A percentile compares a stretch with the other conserved stretches of the same genome.
These are phyloP conservation scores for Spinellus fusiger DNA, from an alignment of 192 early-diverging fungal species.

Conservation along the genomic window DNA sequence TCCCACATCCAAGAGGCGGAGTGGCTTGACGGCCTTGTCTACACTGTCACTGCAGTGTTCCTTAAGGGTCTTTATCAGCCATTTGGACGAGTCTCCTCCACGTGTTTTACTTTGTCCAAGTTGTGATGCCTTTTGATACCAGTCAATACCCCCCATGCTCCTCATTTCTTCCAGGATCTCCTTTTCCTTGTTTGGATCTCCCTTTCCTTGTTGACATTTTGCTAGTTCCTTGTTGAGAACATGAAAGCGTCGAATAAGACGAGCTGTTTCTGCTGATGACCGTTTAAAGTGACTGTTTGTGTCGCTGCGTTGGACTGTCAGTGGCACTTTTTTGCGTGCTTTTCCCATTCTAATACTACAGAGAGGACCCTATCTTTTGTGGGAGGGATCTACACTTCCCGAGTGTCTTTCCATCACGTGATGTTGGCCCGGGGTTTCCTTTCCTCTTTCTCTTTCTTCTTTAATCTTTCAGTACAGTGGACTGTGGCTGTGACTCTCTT, in stretches of 20 bases:
- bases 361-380: too few species aligned
- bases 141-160: conserved; percentile 77
- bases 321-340: conserved; percentile 7
- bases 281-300: conserved; percentile 38
- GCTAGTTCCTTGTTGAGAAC: conserved; percentile 74
- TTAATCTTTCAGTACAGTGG: background rate
- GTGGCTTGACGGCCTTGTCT: background rate
- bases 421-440: background rate
- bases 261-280: conserved; percentile 56
- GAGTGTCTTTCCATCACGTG: too few species aligned
- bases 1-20: conserved; percentile 79
- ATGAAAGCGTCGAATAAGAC: conserved; percentile 73
- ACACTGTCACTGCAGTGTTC: background rate
- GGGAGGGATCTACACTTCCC: too few species aligned
- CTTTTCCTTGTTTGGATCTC: conserved; percentile 23
- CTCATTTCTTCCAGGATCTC: conserved; percentile 49
- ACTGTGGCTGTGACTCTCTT: background rate
- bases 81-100: conserved; percentile 77
- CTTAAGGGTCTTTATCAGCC: conserved; percentile 62
- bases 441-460: background rate
- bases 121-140: conserved; percentile 81
- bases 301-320: background rate
- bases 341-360: conserved; percentile 14
- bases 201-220: conserved; percentile 30
- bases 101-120: conserved; percentile 76